Evolutionary conservation across 441 rosid species (phyloP).

Genomic region (Geranium incanum): DNA sequence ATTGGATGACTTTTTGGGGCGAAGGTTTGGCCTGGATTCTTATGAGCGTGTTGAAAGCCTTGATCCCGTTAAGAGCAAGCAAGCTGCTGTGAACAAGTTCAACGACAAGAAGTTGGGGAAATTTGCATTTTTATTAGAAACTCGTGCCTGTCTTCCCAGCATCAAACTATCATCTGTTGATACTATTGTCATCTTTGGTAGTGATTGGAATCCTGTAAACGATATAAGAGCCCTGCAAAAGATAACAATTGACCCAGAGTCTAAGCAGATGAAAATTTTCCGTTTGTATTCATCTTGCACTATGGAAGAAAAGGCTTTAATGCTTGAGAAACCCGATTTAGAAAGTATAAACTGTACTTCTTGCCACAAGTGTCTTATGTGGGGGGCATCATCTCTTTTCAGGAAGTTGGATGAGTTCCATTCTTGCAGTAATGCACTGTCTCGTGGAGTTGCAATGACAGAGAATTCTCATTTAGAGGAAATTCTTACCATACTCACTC

Average conservation of each 20-base stretch:
- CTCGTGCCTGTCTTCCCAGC: conserved; percentile 65
- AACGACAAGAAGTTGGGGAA: conserved; percentile 53
- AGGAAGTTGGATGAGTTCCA: conserved; percentile 60
- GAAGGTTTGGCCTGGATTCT: conserved; percentile 68
- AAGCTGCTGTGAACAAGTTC: conserved; percentile 53
- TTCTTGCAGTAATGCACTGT: conserved; percentile 17
- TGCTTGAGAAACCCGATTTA: conserved; percentile 56
- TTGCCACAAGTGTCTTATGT: conserved; percentile 62
- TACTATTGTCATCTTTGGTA: conserved; percentile 61
- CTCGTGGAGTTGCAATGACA: conserved; percentile 12
- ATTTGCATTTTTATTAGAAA: conserved; percentile 78
- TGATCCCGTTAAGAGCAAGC: conserved; percentile 40
- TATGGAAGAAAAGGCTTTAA: conserved; percentile 68
- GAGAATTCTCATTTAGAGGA: conserved; percentile 40
- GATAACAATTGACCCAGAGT: conserved; percentile 53
- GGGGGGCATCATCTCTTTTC: conserved; percentile 73
- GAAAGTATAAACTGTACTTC: conserved; percentile 38
- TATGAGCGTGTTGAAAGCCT: conserved; percentile 68
- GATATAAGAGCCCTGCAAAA: conserved; percentile 68
- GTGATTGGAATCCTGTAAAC: conserved; percentile 70
- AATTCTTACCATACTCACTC: conserved; percentile 43
- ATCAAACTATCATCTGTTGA: conserved; percentile 70
- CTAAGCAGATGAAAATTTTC: conserved; percentile 54
- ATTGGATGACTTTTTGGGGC: conserved; percentile 73
- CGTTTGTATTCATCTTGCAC: conserved; percentile 69